Evolutionary conservation across 2,329 filamentous ascomycete species (phyloP).

Genomic region (Sphaerulina musiva): DNA sequence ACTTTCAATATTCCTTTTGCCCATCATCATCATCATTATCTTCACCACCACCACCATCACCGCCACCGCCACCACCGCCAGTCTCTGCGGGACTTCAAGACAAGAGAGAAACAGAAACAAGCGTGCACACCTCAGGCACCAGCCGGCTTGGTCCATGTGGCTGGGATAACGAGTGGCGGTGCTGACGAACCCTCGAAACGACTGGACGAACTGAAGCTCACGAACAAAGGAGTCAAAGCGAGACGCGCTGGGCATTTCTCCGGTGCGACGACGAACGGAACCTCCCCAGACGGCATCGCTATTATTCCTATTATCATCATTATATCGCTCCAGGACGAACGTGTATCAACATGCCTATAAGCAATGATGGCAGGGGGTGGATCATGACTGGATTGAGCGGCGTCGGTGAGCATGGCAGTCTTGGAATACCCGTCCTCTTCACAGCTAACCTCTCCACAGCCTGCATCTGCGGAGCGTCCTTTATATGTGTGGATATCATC

Average conservation of each 20-base stretch:
- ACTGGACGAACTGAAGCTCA: neutral
- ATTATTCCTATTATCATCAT: no score
- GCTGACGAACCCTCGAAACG: conserved; percentile 1
- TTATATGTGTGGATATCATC: conserved; percentile 81
- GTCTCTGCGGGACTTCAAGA: neutral
- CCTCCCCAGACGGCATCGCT: neutral
- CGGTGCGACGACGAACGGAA: neutral
- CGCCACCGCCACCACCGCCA: no score
- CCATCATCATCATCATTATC: neutral
- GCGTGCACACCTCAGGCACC: neutral
- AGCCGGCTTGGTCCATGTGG: neutral
- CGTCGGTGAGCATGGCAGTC: conserved; percentile 49
- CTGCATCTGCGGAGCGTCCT: conserved; percentile 64
- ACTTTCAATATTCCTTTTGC: no score
- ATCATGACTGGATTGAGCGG: conserved; percentile 81
- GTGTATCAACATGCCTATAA: conserved; percentile 42
- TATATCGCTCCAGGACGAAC: neutral
- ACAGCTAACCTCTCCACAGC: conserved; percentile 34
- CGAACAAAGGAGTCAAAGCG: neutral
- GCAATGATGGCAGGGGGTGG: conserved; percentile 88
- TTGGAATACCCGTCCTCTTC: neutral
- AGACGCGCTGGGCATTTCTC: neutral
- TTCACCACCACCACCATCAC: no score
- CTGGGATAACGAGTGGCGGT: conserved; percentile 12
- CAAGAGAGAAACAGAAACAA: neutral